These are phyloP conservation scores for Microbotryomycetes sp. DNA, from an alignment of 1,284 basidiomycete species.

Conservation along the genomic window DNA sequence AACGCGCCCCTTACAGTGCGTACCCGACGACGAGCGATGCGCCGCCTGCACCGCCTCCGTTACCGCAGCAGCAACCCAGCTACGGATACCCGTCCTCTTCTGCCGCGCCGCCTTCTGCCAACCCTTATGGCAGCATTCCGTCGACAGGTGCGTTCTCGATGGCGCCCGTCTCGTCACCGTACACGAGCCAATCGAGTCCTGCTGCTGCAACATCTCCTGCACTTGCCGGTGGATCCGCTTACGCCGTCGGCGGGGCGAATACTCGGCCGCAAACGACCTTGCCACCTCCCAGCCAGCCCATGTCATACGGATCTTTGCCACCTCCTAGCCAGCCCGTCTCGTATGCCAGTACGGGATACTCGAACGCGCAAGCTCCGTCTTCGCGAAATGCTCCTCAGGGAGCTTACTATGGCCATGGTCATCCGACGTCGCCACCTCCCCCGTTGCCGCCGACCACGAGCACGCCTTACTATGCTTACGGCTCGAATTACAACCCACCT, in stretches of 20 bases:
- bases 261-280: not conserved
- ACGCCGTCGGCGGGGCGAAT: too few species aligned
- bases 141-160: not conserved
- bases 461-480: too few species aligned
- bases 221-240: not conserved
- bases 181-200: too few species aligned
- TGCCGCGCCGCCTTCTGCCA: conserved; percentile 29
- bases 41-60: conserved; percentile 33
- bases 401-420: too few species aligned
- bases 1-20: conserved; percentile 19
- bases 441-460: too few species aligned
- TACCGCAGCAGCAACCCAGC: conserved; percentile 7
- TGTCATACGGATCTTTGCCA: not conserved
- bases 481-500: too few species aligned
- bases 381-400: too few species aligned
- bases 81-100: conserved; percentile 37
- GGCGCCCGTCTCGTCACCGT: conserved; percentile 1
- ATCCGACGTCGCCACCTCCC: too few species aligned
- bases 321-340: not conserved
- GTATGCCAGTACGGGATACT: too few species aligned
- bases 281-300: not conserved
- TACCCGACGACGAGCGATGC: too few species aligned
- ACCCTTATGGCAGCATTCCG: conserved; percentile 32
- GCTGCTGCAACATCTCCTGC: not conserved
- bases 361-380: too few species aligned